Base-by-base conservation (phyloP, 495 filamentous ascomycete genomes). In the Xylaria acuta region DNA sequence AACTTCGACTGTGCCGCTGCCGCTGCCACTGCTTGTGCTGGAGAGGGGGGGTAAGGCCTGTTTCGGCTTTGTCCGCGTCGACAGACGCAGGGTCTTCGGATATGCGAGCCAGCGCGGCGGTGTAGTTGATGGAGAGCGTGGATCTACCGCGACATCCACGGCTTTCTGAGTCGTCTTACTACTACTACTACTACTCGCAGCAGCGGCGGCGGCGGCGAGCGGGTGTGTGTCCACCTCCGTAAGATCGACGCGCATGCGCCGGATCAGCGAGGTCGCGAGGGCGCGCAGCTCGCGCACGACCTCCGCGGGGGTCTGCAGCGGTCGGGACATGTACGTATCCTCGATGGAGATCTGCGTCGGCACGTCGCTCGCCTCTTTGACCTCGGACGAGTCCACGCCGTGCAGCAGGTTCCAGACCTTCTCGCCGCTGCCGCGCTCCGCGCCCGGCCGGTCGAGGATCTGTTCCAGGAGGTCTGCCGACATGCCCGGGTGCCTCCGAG, bases 291-390 rank as follows among this genome's bases (percentile, higher is more conserved):
- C 91, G 54, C 85, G 82, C 9, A 71, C 45, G 3, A 93, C 88
- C 58, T 90, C 85, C 3, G 88, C 79, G 54, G 91, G 72, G 0
- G 84, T 88, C 73, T 90, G 86, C 1, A 97, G 83, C 1, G 88
- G 88, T 3, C 73, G 73, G 27, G 77, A 70, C 60, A 86, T 84
- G 77, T 96, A 98, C 6, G 93, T 93, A 78, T 98, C 94, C 77
- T 98, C 95, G 72, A 98, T 97, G 80, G 93, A 95, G 78, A 98
- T 97, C 79, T 97, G 94, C 16, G 89, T 90, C 0, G 95, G 95
- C 18, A 97, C 80, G 49, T 89, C 89, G 74, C 89, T 87, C 2
- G 90, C 92, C 72, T 90, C 86, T 25, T 87, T 85, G 22, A 98
- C 94, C 53, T 92, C 90, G 9, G 87, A 83, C 67, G 85, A 76